Evolutionary conservation across 1,284 basidiomycete species (phyloP).

Genomic region (Leccinum subrobustum): DNA sequence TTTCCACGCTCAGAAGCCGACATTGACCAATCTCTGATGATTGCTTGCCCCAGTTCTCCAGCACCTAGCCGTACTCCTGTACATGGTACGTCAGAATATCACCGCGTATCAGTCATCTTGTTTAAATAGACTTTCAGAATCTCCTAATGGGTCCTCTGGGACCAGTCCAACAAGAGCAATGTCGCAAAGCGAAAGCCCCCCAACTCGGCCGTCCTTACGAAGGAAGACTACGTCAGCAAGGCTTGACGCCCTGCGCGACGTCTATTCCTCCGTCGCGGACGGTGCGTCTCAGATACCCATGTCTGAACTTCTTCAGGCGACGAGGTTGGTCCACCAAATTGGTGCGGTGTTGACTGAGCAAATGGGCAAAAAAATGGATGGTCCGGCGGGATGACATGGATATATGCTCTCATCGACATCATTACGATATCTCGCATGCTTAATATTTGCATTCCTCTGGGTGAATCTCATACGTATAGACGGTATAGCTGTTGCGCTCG

Average conservation of each 20-base stretch:
- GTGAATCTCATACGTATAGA: conserved; percentile 1
- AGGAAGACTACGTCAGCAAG: conserved; percentile 34
- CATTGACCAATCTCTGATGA: conserved; percentile 23
- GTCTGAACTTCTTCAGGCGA: conserved; percentile 39
- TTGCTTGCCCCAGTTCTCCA: conserved; percentile 8
- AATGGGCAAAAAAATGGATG: conserved; percentile 33
- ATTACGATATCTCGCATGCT: conserved; percentile 38
- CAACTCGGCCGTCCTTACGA: conserved; percentile 21
- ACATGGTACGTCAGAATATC: conserved; percentile 9
- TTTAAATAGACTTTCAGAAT: conserved; percentile 1
- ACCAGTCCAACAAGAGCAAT: conserved; percentile 3
- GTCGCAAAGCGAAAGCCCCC: conserved; percentile 11
- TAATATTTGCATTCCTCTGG: conserved; percentile 3
- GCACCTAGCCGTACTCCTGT: not conserved
- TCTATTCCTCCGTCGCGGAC: conserved; percentile 35
- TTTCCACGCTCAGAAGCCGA: conserved; percentile 18
- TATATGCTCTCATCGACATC: not conserved
- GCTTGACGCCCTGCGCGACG: conserved; percentile 35
- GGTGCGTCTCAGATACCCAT: conserved; percentile 39
- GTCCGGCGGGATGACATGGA: conserved; percentile 1
- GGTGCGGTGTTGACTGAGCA: conserved; percentile 38
- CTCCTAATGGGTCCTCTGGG: not conserved
- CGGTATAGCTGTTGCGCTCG: too few relatives aligned
- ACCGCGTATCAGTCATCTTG: not conserved
- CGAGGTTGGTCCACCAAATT: conserved; percentile 37